These are phyloP conservation scores for Aphanoascus verrucosus DNA, from an alignment of 2,329 filamentous ascomycete species.

Conservation along the genomic window DNA sequence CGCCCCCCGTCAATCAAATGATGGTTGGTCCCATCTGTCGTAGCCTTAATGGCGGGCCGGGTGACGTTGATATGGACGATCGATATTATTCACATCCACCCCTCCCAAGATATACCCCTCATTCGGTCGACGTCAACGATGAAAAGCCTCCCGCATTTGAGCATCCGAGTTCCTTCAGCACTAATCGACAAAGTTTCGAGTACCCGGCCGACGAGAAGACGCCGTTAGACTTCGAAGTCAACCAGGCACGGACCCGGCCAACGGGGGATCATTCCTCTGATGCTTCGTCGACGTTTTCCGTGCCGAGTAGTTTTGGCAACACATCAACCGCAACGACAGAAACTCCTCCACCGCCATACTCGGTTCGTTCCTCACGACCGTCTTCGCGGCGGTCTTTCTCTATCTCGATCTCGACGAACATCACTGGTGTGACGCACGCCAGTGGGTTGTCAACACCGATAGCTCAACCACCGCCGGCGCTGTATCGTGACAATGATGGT, in stretches of 20 bases:
- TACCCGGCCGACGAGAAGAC: conserved; percentile 25
- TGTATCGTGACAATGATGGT: conserved; percentile 14
- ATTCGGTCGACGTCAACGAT: conserved; percentile 26
- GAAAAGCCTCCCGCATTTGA: conserved; percentile 32
- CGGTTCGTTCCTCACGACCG: conserved; percentile 23
- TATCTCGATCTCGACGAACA: conserved; percentile 24
- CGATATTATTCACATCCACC: conserved; percentile 28
- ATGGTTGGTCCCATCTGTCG: not conserved
- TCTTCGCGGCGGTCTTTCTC: conserved; percentile 23
- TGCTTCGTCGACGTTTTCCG: conserved; percentile 32
- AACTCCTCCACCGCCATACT: conserved; percentile 35
- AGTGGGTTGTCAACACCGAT: conserved; percentile 15
- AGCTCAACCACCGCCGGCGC: conserved; percentile 23
- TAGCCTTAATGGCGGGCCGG: conserved; percentile 1
- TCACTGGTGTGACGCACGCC: conserved; percentile 11
- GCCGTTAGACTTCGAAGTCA: conserved; percentile 20
- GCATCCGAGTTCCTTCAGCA: conserved; percentile 22
- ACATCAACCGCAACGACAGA: conserved; percentile 36
- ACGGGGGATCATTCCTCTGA: conserved; percentile 28
- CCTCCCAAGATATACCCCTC: conserved; percentile 34
- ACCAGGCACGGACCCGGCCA: conserved; percentile 1
- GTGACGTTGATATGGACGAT: conserved; percentile 18
- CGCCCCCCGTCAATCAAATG: not conserved
- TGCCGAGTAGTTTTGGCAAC: conserved; percentile 36
- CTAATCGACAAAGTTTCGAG: conserved; percentile 5